Percentiles rank a stretch among this genome's conserved stretches.
These are phyloP conservation scores for Hypoxylon sp. DNA, from an alignment of 2,329 filamentous ascomycete species.

Conservation along the genomic window DNA sequence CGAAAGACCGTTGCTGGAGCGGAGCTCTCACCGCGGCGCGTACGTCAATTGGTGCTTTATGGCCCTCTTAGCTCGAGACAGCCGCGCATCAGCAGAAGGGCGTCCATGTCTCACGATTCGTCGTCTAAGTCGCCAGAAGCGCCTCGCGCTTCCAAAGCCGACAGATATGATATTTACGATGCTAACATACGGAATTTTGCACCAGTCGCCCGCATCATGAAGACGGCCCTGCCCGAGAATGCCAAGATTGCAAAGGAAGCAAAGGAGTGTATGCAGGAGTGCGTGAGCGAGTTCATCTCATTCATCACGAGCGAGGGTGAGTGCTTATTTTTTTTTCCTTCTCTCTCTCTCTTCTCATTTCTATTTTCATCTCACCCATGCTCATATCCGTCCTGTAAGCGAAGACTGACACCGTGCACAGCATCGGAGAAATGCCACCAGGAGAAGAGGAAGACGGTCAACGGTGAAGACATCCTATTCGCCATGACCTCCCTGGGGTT, in stretches of 20 bases:
- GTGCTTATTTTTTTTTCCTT: constrained; percentile 52
- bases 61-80: constrained; percentile 60
- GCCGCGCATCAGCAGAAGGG: constrained; percentile 55
- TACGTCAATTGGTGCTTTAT: constrained; percentile 56
- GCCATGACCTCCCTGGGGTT: constrained; percentile 99
- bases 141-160: constrained; percentile 63
- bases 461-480: constrained; percentile 98
- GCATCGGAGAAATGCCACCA: constrained; percentile 99
- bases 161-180: constrained; percentile 74
- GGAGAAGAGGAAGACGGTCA: constrained; percentile 99
- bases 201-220: constrained; percentile 99
- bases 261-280: constrained; percentile 99
- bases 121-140: constrained; percentile 66
- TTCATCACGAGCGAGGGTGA: constrained; percentile 99
- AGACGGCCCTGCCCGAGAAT: constrained; percentile 95
- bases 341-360: constrained; percentile 38
- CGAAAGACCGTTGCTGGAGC: constrained; percentile 65
- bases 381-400: constrained; percentile 26
- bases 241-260: constrained; percentile 99
- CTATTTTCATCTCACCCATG: neutral
- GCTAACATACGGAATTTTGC: constrained; percentile 96
- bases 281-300: constrained; percentile 99
- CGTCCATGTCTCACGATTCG: constrained; percentile 73
- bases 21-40: constrained; percentile 56
- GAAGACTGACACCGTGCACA: constrained; percentile 60